Evolutionary conservation across 2,329 filamentous ascomycete species (phyloP), one percentile per base, ranked within the genome.

Genomic region (Beauveria pseudobassiana): DNA sequence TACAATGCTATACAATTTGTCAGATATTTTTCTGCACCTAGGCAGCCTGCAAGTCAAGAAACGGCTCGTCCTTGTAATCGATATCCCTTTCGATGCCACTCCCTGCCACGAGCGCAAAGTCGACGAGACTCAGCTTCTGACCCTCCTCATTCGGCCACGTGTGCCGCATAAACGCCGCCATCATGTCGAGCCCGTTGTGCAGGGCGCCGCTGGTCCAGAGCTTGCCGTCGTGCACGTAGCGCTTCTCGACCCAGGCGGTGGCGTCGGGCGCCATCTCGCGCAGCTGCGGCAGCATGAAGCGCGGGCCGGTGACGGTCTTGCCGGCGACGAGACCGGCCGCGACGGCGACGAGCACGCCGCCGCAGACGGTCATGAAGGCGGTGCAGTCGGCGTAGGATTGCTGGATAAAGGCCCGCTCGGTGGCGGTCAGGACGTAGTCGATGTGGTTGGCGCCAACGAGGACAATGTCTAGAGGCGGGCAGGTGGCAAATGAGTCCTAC

Each of bases 321-420:
- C 71, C 74, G 2, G 69, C 55, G 5, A 78, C 64, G 1, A 79
- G 28, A 0, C 76, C 76, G 0, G 76, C 73, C 30, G 68, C 61
- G 1, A 73, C 65, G 3, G 72, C 70, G 7, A 68, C 63, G 18
- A 68, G 20, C 28, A 76, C 60, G 58, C 76, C 76, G 12, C 69
- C 75, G 61, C 77, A 78, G 63, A 78, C 71, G 55, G 69, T 69
- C 16, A 78, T 61, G 65, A 77, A 77, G 2, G 74, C 76, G 9
- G 70, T 50, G 66, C 71, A 75, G 8, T 69, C 63, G 0, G 69
- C 67, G 65, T 71, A 73, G 9, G 66, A 62, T 62, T 76, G 74
- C 53, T 72, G 73, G 45, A 77, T 64, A 64, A 72, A 78, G 8
- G 65, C 67, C 2, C 74, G 63, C 59, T 78, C 76, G 5, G 65